Base-by-base conservation (phyloP, 2,329 filamentous ascomycete species). In the Gnomoniopsis sp. region DNA sequence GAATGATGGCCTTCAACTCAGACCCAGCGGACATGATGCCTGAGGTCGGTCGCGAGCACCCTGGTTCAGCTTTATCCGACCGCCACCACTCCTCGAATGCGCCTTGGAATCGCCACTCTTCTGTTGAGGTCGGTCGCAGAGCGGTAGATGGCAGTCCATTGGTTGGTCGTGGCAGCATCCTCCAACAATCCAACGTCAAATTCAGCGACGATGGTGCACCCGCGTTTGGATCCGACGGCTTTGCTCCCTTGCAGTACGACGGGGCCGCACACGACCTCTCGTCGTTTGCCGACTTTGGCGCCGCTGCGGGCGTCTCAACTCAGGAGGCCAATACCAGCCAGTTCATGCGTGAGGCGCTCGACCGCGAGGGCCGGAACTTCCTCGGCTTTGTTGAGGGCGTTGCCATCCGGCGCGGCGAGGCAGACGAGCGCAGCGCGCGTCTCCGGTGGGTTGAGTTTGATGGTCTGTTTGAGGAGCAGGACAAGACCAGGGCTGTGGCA, bases 381-480 rank as follows among this genome's bases (percentile, higher is more conserved):
- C 64, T 82, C 3, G 66, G 57, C 8, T 83, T 76, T 63, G 68
- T 77, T 23, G 69, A 73, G n/a, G 66, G 70, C 14, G 69, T 72
- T 21, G 73, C 70, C 17, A 30, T 22, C 19, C 49, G 54, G 17
- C 70, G 64, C 59, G 68, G 67, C 59, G 71, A 66, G 26, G 73
- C 72, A 14, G 65, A 65, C 57, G 62, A 33, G 2, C 62, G 62
- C 19, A 67, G 69, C 22, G 62, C 67, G n/a, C 61, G 64, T 46
- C 70, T 73, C 12, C 71, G 68, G 17, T 84, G 79, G 72, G 76
- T 95, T 46, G 75, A 80, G 0, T 96, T 97, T 67, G 84, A 88
- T 49, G 76, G 85, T 51, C 74, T 96, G 11, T 83, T 95, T 48
- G 78, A 83, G n/a, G 81, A 85, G 0, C 68, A 68, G 11, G 72